phyloP scores from a whole-genome alignment of 2,329 filamentous ascomycete species.

The Aureobasidium sp. region DNA sequence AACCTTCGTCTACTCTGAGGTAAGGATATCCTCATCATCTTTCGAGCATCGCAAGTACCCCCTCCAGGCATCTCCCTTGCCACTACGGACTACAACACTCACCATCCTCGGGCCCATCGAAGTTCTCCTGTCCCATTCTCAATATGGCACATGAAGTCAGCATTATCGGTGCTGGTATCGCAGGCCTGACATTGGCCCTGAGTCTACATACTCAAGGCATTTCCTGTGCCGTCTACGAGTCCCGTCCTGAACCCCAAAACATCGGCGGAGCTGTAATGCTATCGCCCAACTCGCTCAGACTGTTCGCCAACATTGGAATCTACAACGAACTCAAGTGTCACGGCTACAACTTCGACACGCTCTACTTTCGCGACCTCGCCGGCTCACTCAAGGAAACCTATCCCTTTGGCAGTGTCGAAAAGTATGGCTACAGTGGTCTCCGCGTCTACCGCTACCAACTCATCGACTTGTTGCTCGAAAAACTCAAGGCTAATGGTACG shows the following conservation, averaged over 20 bases:
- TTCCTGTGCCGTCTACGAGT: conserved; percentile 46
- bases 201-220: conserved; percentile 46
- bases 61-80: neutral
- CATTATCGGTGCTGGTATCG: conserved; percentile 43
- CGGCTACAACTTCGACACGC: conserved; percentile 46
- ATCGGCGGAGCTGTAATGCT: conserved; percentile 49
- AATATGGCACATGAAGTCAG: conserved; percentile 24
- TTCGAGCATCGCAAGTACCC: neutral
- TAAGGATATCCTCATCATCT: neutral
- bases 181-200: conserved; percentile 49
- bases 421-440: conserved; percentile 47
- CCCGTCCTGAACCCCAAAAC: conserved; percentile 16
- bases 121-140: neutral
- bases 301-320: conserved; percentile 46
- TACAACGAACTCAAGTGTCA: conserved; percentile 40
- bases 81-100: neutral
- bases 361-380: conserved; percentile 40
- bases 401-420: conserved; percentile 27
- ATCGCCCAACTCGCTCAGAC: conserved; percentile 51
- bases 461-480: conserved; percentile 42
- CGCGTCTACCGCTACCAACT: conserved; percentile 50
- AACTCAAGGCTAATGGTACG: conserved; percentile 37
- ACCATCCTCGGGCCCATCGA: neutral
- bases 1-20: neutral
- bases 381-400: conserved; percentile 22